Evolutionary conservation across 257 asterid genomes (phyloP).

Genomic region (Thymus mandschuricus): DNA sequence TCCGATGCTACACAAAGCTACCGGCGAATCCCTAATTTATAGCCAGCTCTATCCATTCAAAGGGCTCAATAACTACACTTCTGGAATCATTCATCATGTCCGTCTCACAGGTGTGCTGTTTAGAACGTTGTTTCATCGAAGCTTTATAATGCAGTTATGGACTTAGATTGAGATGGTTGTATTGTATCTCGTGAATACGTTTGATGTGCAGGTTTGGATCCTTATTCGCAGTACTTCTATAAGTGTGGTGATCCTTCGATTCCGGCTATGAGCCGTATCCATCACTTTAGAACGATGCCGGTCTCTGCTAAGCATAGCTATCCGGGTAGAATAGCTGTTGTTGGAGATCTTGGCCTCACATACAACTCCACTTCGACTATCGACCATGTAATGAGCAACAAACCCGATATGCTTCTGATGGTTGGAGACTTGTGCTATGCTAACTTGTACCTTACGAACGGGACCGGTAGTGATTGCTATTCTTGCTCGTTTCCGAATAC

Average conservation of each 20-base stretch:
- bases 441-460: slow-evolving; percentile 84
- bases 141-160: neutral
- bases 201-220: slow-evolving; percentile 60
- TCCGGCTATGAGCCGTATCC: slow-evolving; percentile 65
- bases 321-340: slow-evolving; percentile 70
- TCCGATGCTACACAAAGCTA: slow-evolving; percentile 50
- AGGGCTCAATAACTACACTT: slow-evolving; percentile 86
- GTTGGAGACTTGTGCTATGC: slow-evolving; percentile 90
- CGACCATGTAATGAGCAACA: slow-evolving; percentile 62
- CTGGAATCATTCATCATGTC: slow-evolving; percentile 93
- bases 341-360: slow-evolving; percentile 95
- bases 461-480: slow-evolving; percentile 89
- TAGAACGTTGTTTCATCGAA: neutral
- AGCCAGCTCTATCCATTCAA: slow-evolving; percentile 78
- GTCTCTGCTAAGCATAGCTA: slow-evolving; percentile 59
- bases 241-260: slow-evolving; percentile 89
- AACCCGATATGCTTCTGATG: slow-evolving; percentile 76
- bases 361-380: slow-evolving; percentile 89
- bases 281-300: slow-evolving; percentile 83
- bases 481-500: slow-evolving; percentile 81
- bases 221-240: slow-evolving; percentile 63
- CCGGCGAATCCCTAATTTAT: slow-evolving; percentile 70
- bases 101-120: slow-evolving; percentile 68
- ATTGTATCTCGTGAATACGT: no score
- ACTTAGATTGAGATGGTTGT: neutral